Evolutionary conservation across 2,329 filamentous ascomycete genomes (phyloP), one percentile per base, ranked within the genome.

Genomic region (Sclerotinia trifoliorum): DNA sequence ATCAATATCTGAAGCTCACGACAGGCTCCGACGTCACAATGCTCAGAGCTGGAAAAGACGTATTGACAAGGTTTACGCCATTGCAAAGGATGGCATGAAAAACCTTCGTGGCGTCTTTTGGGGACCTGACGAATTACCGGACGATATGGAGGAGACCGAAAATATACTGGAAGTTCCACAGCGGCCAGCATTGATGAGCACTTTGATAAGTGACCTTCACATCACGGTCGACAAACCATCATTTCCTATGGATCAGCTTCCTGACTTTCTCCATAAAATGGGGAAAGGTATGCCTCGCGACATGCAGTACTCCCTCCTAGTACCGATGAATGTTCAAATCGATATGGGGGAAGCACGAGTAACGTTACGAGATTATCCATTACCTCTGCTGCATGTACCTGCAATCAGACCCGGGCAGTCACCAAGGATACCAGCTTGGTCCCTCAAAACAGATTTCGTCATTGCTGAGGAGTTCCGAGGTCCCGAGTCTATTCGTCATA

Each of bases 211-310:
- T 70, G 94, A 99, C 77, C 82, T 99, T 44, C 90, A 94, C 71
- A 84, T 99, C 67, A 83, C 88, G 44, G 84, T 99, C 69, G 95
- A 98, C 79, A 97, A 97, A 78, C 95, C 95, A 0, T 94, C 92
- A 0, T 99, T 99, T 77, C 90, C 93, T 0, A 82, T 96, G 69
- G 83, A 87, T 3, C 89, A 97, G 17, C 87, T 94, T 66, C 91
- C 94, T 0, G 86, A 90, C 21, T 99, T 96, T 77, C 82, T 99
- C 35, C 86, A 97, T 76, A 87, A 88, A 60, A 89, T 98, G 68
- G 95, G 95, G n/a, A 99, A 99, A 80, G 95, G 95, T 0, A 96
- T 99, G 88, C 95, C 95, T 0, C 84, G 88, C 71, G 90, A 96
- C 75, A 99, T 93, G 86, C 83, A 94, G 75, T 99, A 98, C 78